Evolutionary conservation across 768 basidiomycete species (phyloP), one percentile per base, ranked within the genome.

Genomic region (Tephrocybe sp.): DNA sequence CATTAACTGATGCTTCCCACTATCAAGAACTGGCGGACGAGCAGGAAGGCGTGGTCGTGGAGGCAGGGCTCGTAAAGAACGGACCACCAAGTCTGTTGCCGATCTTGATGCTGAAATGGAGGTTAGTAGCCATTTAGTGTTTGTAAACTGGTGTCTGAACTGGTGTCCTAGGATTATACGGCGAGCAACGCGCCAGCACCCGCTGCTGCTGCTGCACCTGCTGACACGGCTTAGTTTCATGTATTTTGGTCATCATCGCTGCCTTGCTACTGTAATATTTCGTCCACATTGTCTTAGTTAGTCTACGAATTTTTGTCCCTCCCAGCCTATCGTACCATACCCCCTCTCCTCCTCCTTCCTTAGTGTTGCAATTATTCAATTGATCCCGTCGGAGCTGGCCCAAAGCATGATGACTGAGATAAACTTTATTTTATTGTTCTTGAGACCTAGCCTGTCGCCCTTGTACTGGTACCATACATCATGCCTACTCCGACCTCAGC

Each of bases 21-120:
- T 44, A 45, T 51, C 53, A 65, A 68, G 70, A 55, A 58, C 58
- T 61, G 71, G 62, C 19, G 65, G 67, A 54, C 63, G 70, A 55
- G 72, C 75, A 51, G 72, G 79, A 51, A 78, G 83, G 13, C 74
- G 78, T 48, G 70, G 72, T 34, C 72, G 77, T 57, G 70, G 69
- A 51, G 68, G 67, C 33, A 62, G 62, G 36, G 68, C 68, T 35
- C 74, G 79, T 60, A 81, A 79, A 60, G 84, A 88, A 47, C 74
- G 92, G 56, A 80, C 88, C 4, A 72, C 76, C 49, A 96, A 96
- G 76, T 83, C 83, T 17, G 91, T 76, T 3, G 96, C 91, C 30
- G 92, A 95, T 65, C 82, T 98, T 38, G 96, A 98, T 66, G 93
- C 95, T 7, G 96, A 98, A 77, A 98, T 98, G 96, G 89, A 89